Conservation (phyloP, 305 asterid genomes). For the Solanum hybrid region DNA sequence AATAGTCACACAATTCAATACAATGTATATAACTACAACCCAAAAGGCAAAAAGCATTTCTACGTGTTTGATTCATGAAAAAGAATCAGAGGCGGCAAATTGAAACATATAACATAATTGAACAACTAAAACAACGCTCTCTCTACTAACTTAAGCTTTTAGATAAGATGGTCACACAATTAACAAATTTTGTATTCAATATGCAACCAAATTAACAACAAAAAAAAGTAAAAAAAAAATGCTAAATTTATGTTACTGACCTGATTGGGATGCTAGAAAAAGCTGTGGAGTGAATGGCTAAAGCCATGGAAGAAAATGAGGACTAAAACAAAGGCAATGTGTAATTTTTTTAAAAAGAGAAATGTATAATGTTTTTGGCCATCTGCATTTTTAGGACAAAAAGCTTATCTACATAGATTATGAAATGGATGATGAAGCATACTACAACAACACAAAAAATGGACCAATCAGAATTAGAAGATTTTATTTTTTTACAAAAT, state of each 20-base stretch:
- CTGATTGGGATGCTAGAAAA: slow-evolving; percentile 41
- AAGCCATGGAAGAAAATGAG: slow-evolving; percentile 32
- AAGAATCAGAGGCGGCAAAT: not conserved
- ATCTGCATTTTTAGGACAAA: not conserved
- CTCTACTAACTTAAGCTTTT: not conserved
- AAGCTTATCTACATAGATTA: not conserved
- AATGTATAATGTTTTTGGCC: not conserved
- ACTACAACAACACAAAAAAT: not conserved
- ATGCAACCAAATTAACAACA: not conserved
- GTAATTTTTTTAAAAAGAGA: not conserved
- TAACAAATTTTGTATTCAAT: not conserved
- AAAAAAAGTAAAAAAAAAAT: not conserved
- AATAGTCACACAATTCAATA: not conserved
- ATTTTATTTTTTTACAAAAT: not conserved
- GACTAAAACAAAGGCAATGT: not conserved
- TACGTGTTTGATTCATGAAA: not conserved
- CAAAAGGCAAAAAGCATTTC: not conserved
- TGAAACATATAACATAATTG: not conserved
- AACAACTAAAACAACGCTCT: not conserved
- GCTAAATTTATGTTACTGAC: slow-evolving; percentile 6
- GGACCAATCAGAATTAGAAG: not conserved
- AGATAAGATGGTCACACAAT: not conserved
- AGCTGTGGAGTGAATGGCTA: slow-evolving; percentile 42
- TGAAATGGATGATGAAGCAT: not conserved
- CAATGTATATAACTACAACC: not conserved